phyloP scores from a whole-genome alignment of 306 rosid genomes.

The Heteromeles arbutifolia region DNA sequence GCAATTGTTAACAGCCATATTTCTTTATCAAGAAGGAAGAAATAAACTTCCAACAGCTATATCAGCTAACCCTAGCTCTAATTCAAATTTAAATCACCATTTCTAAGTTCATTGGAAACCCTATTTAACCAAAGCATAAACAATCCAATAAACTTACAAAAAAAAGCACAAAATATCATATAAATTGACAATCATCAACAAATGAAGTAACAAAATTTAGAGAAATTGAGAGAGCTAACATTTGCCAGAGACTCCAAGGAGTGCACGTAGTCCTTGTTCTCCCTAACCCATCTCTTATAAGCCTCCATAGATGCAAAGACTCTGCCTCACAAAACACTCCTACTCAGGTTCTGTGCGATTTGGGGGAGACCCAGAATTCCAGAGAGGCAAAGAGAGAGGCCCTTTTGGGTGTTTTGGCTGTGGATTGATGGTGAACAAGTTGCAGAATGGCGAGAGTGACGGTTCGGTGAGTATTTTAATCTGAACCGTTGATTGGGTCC shows the following conservation, averaged over 20 bases:
- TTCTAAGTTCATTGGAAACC: neutral
- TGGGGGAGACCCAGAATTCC: slow-evolving; percentile 16
- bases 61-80: neutral
- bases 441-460: neutral
- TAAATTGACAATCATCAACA: neutral
- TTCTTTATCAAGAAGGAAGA: neutral
- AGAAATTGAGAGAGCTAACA: slow-evolving; percentile 41
- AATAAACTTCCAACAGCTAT: neutral
- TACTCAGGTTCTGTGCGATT: neutral
- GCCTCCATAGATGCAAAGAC: slow-evolving; percentile 47
- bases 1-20: neutral
- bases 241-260: slow-evolving; percentile 85
- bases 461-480: neutral
- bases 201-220: neutral
- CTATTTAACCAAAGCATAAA: neutral
- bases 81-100: neutral
- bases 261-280: slow-evolving; percentile 77
- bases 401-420: slow-evolving; percentile 2
- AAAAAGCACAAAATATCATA: neutral
- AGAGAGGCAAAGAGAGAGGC: slow-evolving; percentile 11
- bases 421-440: neutral
- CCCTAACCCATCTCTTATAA: slow-evolving; percentile 84
- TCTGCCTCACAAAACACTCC: slow-evolving; percentile 1
- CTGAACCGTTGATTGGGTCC: neutral
- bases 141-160: neutral